These are phyloP conservation scores for Baudoinia panamericana DNA, from an alignment of 495 filamentous ascomycete genomes.

Conservation along the genomic window DNA sequence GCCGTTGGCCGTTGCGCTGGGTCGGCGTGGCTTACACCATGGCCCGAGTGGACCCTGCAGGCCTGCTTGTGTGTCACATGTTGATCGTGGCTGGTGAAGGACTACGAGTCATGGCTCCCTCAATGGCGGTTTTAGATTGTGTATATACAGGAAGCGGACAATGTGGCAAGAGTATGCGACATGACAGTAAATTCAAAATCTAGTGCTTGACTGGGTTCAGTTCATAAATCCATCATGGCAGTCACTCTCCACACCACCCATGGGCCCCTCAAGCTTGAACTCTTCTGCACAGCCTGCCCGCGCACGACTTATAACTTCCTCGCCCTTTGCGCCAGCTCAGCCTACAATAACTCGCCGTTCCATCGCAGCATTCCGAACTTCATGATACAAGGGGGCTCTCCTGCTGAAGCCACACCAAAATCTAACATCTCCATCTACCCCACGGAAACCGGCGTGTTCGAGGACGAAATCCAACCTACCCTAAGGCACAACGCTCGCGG, in stretches of 20 bases:
- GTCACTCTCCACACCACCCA: conserved; percentile 62
- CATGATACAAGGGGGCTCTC: conserved; percentile 85
- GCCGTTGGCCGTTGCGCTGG: too few species aligned
- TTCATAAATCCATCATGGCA: too few species aligned
- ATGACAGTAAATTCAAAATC: too few species aligned
- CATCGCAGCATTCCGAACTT: conserved; percentile 78
- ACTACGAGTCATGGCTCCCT: too few species aligned
- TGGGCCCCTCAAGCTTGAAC: conserved; percentile 87
- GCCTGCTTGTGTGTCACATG: too few species aligned
- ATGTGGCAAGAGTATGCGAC: too few species aligned
- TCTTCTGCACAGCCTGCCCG: conserved; percentile 90
- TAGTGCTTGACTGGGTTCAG: too few species aligned
- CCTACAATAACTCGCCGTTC: conserved; percentile 81
- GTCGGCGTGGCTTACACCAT: too few species aligned
- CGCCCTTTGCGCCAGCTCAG: conserved; percentile 77
- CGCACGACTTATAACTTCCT: conserved; percentile 94
- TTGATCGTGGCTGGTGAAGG: too few species aligned
- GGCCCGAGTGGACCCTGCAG: too few species aligned
- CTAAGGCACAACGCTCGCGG: conserved; percentile 78
- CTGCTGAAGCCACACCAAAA: conserved; percentile 45
- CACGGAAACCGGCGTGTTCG: conserved; percentile 67
- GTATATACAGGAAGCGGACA: too few species aligned
- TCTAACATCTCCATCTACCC: conserved; percentile 62
- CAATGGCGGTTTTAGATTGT: too few species aligned
- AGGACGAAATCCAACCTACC: conserved; percentile 83